phyloP scores from a whole-genome alignment of 768 basidiomycete genomes.

The Boletus barrowsii region DNA sequence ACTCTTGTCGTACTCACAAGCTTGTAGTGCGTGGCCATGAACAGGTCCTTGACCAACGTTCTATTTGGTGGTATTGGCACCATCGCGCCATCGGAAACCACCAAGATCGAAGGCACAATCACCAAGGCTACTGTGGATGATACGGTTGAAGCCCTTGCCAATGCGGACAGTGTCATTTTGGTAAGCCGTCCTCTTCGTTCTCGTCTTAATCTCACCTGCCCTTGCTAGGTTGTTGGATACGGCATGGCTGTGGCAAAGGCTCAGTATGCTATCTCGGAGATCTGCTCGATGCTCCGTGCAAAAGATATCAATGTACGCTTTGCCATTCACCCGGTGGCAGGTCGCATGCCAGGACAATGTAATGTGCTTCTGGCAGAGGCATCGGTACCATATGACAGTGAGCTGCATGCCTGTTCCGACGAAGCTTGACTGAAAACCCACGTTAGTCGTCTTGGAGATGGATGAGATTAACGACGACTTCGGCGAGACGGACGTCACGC shows the following conservation, averaged over 20 bases:
- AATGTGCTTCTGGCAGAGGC: constrained; percentile 91
- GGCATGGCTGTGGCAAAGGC: constrained; percentile 94
- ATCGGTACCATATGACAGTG: constrained; percentile 86
- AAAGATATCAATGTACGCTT: constrained; percentile 81
- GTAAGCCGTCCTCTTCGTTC: constrained; percentile 32
- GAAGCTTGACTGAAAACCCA: constrained; percentile 1
- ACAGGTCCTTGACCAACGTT: constrained; percentile 80
- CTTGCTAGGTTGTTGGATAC: constrained; percentile 69
- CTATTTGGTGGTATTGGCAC: constrained; percentile 83
- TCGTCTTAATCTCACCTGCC: constrained; percentile 3
- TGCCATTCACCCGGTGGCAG: constrained; percentile 87
- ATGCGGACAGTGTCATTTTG: constrained; percentile 82
- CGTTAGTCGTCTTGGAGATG: constrained; percentile 83
- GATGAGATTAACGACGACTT: constrained; percentile 95
- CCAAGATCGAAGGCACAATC: constrained; percentile 81
- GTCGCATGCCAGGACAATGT: constrained; percentile 91
- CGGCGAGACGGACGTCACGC: constrained; percentile 80
- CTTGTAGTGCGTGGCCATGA: constrained; percentile 85
- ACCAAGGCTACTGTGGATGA: constrained; percentile 80
- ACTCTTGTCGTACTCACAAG: constrained; percentile 4
- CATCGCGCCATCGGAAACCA: constrained; percentile 49
- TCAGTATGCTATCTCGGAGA: constrained; percentile 76
- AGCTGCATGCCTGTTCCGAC: constrained; percentile 22
- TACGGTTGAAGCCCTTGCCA: constrained; percentile 70
- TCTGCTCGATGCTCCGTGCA: constrained; percentile 65